Percentiles rank a stretch among this genome's conserved stretches.
Conservation (phyloP, 257 asterid species). For the Ballota nigra region DNA sequence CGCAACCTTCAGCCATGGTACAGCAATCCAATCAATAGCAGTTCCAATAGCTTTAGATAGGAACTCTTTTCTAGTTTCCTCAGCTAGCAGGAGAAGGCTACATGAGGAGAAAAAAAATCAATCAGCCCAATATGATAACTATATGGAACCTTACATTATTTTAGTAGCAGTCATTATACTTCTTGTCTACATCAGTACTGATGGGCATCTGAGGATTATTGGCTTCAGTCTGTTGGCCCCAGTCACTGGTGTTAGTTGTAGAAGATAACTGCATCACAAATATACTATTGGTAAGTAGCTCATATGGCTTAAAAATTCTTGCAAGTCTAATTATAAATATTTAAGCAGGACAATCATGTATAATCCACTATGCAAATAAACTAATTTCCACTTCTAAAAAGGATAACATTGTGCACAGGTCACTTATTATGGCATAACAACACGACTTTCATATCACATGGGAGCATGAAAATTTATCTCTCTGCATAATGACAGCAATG, state of each 20-base stretch:
- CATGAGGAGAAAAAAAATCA: constrained; percentile 4
- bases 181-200: constrained; percentile 18
- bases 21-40: constrained; percentile 39
- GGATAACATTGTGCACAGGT: no score
- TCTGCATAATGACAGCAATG: constrained; percentile 5
- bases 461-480: neutral
- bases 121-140: constrained; percentile 14
- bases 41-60: constrained; percentile 42
- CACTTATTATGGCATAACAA: no score
- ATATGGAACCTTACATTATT: neutral
- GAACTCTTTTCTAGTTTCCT: constrained; percentile 42
- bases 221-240: constrained; percentile 27
- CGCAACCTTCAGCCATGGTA: constrained; percentile 35
- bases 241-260: constrained; percentile 9
- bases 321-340: neutral
- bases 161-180: constrained; percentile 21
- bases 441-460: neutral
- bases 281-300: constrained; percentile 11
- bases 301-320: neutral
- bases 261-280: constrained; percentile 36
- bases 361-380: neutral
- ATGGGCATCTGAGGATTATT: constrained; percentile 27
- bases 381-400: neutral
- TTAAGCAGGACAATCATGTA: neutral
- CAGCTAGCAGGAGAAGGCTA: constrained; percentile 43